Evolutionary conservation across 1,284 basidiomycete species (phyloP), one percentile per base, ranked within the genome.

Genomic region (Trichosporon sp.): DNA sequence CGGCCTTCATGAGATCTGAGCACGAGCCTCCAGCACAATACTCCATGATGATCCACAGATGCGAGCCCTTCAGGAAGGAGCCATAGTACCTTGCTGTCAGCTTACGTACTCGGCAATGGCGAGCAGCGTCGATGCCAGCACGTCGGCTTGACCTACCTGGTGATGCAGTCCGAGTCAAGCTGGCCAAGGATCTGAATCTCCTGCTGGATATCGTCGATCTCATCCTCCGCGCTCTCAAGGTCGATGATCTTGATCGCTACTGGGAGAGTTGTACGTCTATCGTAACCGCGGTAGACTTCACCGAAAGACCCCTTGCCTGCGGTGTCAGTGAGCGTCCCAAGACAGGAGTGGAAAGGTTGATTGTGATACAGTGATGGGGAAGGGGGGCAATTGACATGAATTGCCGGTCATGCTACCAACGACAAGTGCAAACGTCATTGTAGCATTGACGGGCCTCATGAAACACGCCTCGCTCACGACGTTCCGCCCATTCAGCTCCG

Each of bases 41-140:
- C 89, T 99, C 97, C 96, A 99, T 99, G 73, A 98, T 92, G 78
- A 99, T 98, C 96, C 96, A 98, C 32, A 99, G 86, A 79, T 95
- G 90, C 6, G 93, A 93, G 21, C 94, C 95, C 81, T 98, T 97
- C 78, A 98, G 86, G 84, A 87, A 98, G 29, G 93, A 96, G 62
- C 95, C 96, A 86, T 97, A 93, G 81, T 98, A 98, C 85, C 93
- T 90, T 90, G 79, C 18, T 58, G 68, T 69, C 65, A 64, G 66
- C 56, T 13, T n/a, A 42, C 35, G 13, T 18, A 9, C 15, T 53
- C 2, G 2, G 1, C n/a, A 62, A 23, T 12, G 38, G 38, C 27
- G 2, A 9, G 29, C 18, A n/a, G 8, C 34, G 31, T n/a, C 63
- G 63, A 29, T 25, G 15, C 18, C 25, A 42, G 18, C 25, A 27